Evolutionary conservation across 257 asterid species (phyloP).

Genomic region (Henckelia pumila): DNA sequence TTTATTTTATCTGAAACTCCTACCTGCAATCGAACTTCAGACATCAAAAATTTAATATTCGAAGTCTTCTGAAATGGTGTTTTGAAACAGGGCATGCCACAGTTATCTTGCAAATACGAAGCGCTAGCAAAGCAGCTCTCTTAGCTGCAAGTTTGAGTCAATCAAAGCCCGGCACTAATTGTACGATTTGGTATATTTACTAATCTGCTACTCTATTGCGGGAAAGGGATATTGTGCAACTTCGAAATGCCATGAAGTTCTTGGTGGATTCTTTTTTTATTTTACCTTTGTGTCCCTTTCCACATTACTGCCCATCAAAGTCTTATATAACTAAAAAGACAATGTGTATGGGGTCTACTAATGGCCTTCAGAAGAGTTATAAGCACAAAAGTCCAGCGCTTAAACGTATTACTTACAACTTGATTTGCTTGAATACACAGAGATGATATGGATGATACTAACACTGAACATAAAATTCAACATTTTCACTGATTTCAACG

Average conservation of each 20-base stretch:
- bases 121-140: not conserved
- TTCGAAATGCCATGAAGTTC: too few species aligned
- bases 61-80: not conserved
- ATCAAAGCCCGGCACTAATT: not conserved
- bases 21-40: constrained; percentile 43
- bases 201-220: not conserved
- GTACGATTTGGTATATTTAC: not conserved
- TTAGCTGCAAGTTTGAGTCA: not conserved
- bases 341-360: too few species aligned
- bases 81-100: not conserved
- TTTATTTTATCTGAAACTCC: constrained; percentile 36
- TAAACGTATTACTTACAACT: not conserved
- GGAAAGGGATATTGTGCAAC: not conserved
- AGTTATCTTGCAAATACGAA: not conserved
- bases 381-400: too few species aligned
- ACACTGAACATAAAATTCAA: not conserved
- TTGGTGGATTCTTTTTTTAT: too few species aligned
- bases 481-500: not conserved
- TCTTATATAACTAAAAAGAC: too few species aligned
- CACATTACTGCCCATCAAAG: too few species aligned
- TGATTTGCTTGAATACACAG: not conserved
- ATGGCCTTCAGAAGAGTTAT: too few species aligned
- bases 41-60: constrained; percentile 8
- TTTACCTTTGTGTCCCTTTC: too few species aligned
- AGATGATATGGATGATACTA: not conserved